phyloP scores from a whole-genome alignment of 306 rosid species.

The Styphnolobium japonicum region DNA sequence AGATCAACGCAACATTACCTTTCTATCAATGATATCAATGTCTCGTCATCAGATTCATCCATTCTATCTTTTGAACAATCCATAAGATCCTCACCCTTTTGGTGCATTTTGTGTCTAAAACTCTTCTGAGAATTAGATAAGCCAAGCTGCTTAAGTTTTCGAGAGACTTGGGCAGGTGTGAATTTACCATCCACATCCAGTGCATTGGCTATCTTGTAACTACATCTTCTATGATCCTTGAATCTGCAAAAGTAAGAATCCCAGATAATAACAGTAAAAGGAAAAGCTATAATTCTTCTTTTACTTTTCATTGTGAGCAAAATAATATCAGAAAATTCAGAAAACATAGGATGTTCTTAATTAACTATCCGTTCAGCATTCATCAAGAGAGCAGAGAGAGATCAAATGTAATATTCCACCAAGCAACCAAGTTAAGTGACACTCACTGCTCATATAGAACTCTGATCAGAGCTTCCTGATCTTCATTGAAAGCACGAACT shows the following conservation, averaged over 20 bases:
- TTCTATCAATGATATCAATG: slow-evolving; percentile 54
- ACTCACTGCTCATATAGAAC: slow-evolving; percentile 82
- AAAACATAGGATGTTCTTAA: neutral
- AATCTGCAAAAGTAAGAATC: slow-evolving; percentile 47
- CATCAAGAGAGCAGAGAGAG: neutral
- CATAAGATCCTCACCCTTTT: slow-evolving; percentile 40
- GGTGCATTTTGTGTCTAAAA: slow-evolving; percentile 29
- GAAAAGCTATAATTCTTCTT: neutral
- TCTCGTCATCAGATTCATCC: slow-evolving; percentile 67
- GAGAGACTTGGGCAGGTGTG: slow-evolving; percentile 73
- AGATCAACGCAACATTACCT: slow-evolving; percentile 42
- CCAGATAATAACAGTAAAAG: slow-evolving; percentile 10
- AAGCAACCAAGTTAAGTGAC: slow-evolving; percentile 30
- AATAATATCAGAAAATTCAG: neutral
- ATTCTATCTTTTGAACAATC: slow-evolving; percentile 30
- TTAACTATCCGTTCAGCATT: slow-evolving; percentile 1
- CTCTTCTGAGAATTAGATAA: slow-evolving; percentile 49
- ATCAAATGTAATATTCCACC: slow-evolving; percentile 18
- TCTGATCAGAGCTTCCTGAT: slow-evolving; percentile 67
- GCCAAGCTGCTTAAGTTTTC: slow-evolving; percentile 87
- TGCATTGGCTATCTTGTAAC: slow-evolving; percentile 83
- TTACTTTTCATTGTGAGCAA: neutral
- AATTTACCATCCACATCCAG: slow-evolving; percentile 60
- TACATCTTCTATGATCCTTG: slow-evolving; percentile 80
- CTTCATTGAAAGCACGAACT: slow-evolving; percentile 65